phyloP scores from a whole-genome alignment of 1,284 basidiomycete genomes.

The Ceratobasidium sp. region DNA sequence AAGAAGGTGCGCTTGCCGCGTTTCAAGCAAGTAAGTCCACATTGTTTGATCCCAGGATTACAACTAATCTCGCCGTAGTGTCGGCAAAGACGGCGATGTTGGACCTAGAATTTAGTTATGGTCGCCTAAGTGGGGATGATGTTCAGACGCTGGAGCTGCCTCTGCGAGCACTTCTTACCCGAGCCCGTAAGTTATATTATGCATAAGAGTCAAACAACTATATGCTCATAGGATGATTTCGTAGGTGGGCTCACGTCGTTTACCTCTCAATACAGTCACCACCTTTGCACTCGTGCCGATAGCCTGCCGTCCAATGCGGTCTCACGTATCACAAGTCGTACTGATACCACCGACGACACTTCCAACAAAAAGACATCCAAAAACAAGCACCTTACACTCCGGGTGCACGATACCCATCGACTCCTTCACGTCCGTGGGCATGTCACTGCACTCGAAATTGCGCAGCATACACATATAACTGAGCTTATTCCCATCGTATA shows the following conservation, averaged over 20 bases:
- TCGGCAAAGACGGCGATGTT: slow-evolving; percentile 64
- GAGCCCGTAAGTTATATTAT: slow-evolving; percentile 43
- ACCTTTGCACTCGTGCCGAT: slow-evolving; percentile 42
- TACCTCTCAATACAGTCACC: slow-evolving; percentile 42
- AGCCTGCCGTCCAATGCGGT: slow-evolving; percentile 17
- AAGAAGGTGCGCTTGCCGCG: slow-evolving; percentile 50
- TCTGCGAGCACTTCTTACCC: slow-evolving; percentile 37
- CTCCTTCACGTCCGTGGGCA: slow-evolving; percentile 60
- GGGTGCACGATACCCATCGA: slow-evolving; percentile 60
- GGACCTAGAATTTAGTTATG: slow-evolving; percentile 69
- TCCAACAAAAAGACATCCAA: background rate
- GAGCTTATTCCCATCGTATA: slow-evolving; percentile 68
- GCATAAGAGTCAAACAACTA: background rate
- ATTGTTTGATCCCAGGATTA: background rate
- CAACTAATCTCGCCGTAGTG: slow-evolving; percentile 54
- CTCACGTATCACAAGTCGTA: slow-evolving; percentile 19
- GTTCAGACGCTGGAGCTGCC: slow-evolving; percentile 57
- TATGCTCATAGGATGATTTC: slow-evolving; percentile 2
- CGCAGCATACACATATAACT: slow-evolving; percentile 61
- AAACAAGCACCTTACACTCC: slow-evolving; percentile 24
- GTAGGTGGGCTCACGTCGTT: slow-evolving; percentile 46
- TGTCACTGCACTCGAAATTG: slow-evolving; percentile 57
- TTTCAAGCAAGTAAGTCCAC: slow-evolving; percentile 55
- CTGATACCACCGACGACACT: background rate
- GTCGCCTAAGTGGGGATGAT: slow-evolving; percentile 69